A percentile compares a stretch with the other conserved stretches of the same genome.
Conservation (phyloP, 2,329 filamentous ascomycete species). For the Ambrosiella cleistominuta region DNA sequence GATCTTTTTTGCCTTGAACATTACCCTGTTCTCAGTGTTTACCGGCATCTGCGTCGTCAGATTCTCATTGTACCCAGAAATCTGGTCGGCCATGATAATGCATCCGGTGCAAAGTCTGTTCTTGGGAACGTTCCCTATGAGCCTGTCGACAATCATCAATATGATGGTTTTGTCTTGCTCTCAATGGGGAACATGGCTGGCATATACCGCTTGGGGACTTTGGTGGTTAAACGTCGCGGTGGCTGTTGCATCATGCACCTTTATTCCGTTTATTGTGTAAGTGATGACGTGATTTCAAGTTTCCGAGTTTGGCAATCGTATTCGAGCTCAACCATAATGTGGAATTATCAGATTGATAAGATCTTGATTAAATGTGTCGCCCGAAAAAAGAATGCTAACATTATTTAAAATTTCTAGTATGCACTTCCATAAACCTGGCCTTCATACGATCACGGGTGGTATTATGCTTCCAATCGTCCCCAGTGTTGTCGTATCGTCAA, state of each 20-base stretch:
- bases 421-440: constrained; percentile 27
- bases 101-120: constrained; percentile 53
- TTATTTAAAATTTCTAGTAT: constrained; percentile 16
- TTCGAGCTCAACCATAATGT: neutral
- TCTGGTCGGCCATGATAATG: constrained; percentile 47
- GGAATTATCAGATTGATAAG: neutral
- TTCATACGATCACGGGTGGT: constrained; percentile 43
- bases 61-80: constrained; percentile 47
- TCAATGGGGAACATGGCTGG: constrained; percentile 43
- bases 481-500: constrained; percentile 45
- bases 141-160: constrained; percentile 48
- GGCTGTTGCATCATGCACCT: constrained; percentile 35
- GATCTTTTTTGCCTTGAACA: constrained; percentile 42
- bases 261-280: constrained; percentile 40
- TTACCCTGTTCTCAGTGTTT: constrained; percentile 38
- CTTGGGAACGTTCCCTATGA: constrained; percentile 52
- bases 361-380: neutral
- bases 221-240: constrained; percentile 41
- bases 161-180: constrained; percentile 44
- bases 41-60: constrained; percentile 36
- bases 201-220: constrained; percentile 35
- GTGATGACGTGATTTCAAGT: constrained; percentile 13
- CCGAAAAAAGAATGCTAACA: neutral
- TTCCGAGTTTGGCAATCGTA: neutral
- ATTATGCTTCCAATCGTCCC: constrained; percentile 50